These are phyloP conservation scores for Myxozyma mucilagina DNA, from an alignment of 805 yeast species.

Conservation along the genomic window DNA sequence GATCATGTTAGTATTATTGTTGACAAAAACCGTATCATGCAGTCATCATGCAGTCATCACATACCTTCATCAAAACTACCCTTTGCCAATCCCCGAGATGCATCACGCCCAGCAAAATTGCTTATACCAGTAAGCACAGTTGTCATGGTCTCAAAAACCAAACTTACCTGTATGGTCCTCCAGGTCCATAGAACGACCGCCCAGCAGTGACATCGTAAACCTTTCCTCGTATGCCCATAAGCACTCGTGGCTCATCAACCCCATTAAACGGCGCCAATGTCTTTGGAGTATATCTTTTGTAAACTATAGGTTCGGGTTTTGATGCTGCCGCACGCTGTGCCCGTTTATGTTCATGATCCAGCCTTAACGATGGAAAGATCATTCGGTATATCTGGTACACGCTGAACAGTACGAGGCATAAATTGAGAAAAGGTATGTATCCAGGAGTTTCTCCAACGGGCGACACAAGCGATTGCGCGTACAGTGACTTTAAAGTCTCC, in stretches of 20 bases:
- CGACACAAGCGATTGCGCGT: neutral
- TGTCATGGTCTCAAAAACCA: neutral
- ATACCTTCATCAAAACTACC: conserved; percentile 48
- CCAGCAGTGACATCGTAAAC: conserved; percentile 78
- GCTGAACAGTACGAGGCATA: conserved; percentile 9
- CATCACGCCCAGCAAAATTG: conserved; percentile 73
- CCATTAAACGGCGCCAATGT: conserved; percentile 71
- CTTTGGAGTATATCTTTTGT: conserved; percentile 64
- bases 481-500: neutral
- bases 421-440: conserved; percentile 17
- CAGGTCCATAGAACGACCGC: conserved; percentile 72
- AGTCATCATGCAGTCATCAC: neutral
- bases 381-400: conserved; percentile 15
- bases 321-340: conserved; percentile 10
- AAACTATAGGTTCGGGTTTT: conserved; percentile 36
- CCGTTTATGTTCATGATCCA: neutral
- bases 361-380: conserved; percentile 14
- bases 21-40: neutral
- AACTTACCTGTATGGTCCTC: conserved; percentile 57
- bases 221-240: conserved; percentile 71
- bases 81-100: conserved; percentile 73
- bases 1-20: neutral
- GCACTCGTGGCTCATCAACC: conserved; percentile 48
- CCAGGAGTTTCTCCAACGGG: conserved; percentile 1
- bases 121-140: conserved; percentile 30